A percentile compares a stretch with the other conserved stretches of the same genome.
phyloP scores from a whole-genome alignment of 129 eudicot species.

The Pulicaria dysenterica region DNA sequence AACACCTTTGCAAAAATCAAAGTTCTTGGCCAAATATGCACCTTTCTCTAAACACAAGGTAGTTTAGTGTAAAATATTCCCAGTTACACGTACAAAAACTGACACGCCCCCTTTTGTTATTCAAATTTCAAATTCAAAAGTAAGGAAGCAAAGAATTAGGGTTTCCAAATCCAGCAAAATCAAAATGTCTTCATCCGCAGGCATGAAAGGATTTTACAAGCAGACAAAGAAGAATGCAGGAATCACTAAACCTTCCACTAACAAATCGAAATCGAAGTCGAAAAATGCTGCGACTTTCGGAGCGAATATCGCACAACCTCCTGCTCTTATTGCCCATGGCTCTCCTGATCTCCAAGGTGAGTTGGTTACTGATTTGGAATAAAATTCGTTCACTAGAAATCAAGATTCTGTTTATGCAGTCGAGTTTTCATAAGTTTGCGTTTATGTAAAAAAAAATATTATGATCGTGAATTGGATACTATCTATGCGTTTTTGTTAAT shows the following conservation, averaged over 20 bases:
- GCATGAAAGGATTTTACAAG: slow-evolving; percentile 65
- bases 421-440: slow-evolving; percentile 2
- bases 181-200: slow-evolving; percentile 54
- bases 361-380: not conserved
- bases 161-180: slow-evolving; percentile 13
- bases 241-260: slow-evolving; percentile 36
- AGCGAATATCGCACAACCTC: slow-evolving; percentile 54
- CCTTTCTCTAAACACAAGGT: not conserved
- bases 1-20: not conserved
- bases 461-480: slow-evolving; percentile 6
- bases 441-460: slow-evolving; percentile 20
- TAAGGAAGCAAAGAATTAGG: slow-evolving; percentile 16
- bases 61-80: not conserved
- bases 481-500: not conserved
- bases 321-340: slow-evolving; percentile 63
- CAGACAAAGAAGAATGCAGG: slow-evolving; percentile 60
- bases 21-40: not conserved
- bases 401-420: not conserved
- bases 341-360: slow-evolving; percentile 68
- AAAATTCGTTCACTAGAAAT: not conserved
- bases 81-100: not conserved
- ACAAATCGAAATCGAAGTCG: slow-evolving; percentile 30
- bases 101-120: slow-evolving; percentile 12
- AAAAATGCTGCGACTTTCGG: slow-evolving; percentile 49
- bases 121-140: slow-evolving; percentile 46